Evolutionary conservation across 1,284 basidiomycete genomes (phyloP).

Genomic region (Heterobasidion occidentale): DNA sequence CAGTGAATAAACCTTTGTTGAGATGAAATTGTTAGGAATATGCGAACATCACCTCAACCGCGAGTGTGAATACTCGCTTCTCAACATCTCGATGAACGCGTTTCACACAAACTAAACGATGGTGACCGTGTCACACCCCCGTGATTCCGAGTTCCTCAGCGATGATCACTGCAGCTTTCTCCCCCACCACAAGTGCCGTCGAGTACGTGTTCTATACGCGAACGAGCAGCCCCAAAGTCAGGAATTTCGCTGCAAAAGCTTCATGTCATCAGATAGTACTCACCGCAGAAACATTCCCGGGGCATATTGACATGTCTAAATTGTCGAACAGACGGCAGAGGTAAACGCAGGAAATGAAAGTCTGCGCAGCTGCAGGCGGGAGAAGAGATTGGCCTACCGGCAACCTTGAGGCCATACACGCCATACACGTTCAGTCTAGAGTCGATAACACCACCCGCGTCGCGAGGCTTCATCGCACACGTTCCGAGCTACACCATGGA

Average conservation of each 20-base stretch:
- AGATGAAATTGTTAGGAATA: no score
- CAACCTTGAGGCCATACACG: slow-evolving; percentile 49
- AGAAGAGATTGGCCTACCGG: slow-evolving; percentile 16
- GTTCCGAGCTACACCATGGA: slow-evolving; percentile 43
- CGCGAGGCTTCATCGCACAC: slow-evolving; percentile 57
- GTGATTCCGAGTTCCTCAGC: slow-evolving; percentile 34
- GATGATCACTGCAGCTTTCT: slow-evolving; percentile 40
- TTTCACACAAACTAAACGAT: no score
- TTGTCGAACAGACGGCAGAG: background rate
- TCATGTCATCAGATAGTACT: background rate
- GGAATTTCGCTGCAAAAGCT: background rate
- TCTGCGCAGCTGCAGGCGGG: background rate
- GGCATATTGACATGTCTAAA: slow-evolving; percentile 37
- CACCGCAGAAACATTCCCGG: slow-evolving; percentile 34
- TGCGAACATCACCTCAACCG: no score
- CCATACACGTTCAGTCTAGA: slow-evolving; percentile 56
- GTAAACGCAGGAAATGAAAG: background rate
- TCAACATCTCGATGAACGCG: no score
- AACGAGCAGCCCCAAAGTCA: background rate
- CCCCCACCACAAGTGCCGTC: slow-evolving; percentile 39
- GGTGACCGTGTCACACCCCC: slow-evolving; percentile 1
- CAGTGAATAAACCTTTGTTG: no score
- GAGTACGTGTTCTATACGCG: slow-evolving; percentile 33
- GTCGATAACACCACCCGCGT: slow-evolving; percentile 55
- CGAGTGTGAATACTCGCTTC: no score